A percentile compares a stretch with the other conserved stretches of the same genome.
Conservation (phyloP, 2,329 filamentous ascomycete species). For the Byssothecium circinans region DNA sequence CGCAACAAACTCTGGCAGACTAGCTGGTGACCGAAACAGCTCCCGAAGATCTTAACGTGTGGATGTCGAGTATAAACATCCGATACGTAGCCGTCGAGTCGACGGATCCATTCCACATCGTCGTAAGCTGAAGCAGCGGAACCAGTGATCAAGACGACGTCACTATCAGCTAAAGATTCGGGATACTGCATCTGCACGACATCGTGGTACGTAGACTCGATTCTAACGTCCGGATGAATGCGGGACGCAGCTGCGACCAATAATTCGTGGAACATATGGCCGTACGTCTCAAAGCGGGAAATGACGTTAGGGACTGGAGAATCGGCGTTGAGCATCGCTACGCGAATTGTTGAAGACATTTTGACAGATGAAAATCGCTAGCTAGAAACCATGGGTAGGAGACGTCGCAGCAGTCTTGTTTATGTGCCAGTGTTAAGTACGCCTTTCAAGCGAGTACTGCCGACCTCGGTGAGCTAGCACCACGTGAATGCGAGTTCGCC, state of each 20-base stretch:
- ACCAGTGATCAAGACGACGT: constrained; percentile 47
- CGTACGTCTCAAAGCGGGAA: constrained; percentile 26
- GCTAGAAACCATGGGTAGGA: not conserved
- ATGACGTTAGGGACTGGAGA: constrained; percentile 28
- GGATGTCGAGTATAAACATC: constrained; percentile 34
- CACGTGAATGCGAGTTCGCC: too few species aligned
- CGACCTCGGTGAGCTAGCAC: too few species aligned
- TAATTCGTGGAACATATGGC: constrained; percentile 32
- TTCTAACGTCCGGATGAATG: constrained; percentile 8
- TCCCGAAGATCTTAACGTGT: constrained; percentile 46
- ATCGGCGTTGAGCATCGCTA: constrained; percentile 38
- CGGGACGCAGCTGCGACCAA: constrained; percentile 21
- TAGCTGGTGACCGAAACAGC: constrained; percentile 50
- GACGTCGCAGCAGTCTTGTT: not conserved
- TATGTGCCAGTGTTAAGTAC: not conserved
- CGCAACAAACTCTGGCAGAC: constrained; percentile 44
- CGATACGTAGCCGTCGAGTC: constrained; percentile 32
- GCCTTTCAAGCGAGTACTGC: not conserved
- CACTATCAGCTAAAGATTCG: constrained; percentile 24
- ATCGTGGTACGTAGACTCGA: constrained; percentile 42
- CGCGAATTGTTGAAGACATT: constrained; percentile 15
- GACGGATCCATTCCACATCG: constrained; percentile 27
- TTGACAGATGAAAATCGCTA: not conserved
- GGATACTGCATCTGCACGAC: constrained; percentile 43
- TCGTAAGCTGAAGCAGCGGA: constrained; percentile 39